A percentile compares a stretch with the other conserved stretches of the same genome.
Conservation (phyloP, 176 grass and related monocot genomes). For the Miscanthus lutarioriparius region DNA sequence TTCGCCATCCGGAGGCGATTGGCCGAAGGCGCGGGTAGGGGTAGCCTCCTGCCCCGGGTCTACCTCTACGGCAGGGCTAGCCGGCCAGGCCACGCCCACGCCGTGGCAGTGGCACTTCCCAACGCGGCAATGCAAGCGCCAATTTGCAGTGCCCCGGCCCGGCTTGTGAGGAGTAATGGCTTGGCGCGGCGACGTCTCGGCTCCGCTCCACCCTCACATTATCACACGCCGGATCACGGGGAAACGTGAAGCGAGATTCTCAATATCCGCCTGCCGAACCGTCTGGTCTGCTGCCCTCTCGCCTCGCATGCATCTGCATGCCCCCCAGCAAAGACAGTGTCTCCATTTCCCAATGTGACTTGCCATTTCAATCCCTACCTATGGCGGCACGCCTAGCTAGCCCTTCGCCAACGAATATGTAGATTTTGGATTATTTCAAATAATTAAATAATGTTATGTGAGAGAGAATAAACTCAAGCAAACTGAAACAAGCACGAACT, state of each 20-base stretch:
- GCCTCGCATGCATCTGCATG: slow-evolving; percentile 26
- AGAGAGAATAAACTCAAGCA: no score
- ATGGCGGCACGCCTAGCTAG: slow-evolving; percentile 27
- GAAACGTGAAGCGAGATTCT: slow-evolving; percentile 52
- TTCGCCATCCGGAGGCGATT: slow-evolving; percentile 25
- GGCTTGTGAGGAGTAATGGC: slow-evolving; percentile 28
- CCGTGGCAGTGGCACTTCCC: slow-evolving; percentile 32
- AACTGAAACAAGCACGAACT: no score
- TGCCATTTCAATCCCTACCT: slow-evolving; percentile 50
- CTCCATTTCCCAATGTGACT: slow-evolving; percentile 45
- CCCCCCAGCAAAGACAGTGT: slow-evolving; percentile 11
- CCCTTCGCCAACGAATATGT: not conserved
- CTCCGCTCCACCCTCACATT: not conserved
- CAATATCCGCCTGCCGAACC: slow-evolving; percentile 41
- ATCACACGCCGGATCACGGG: not conserved
- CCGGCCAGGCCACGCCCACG: not conserved
- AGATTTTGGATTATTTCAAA: no score
- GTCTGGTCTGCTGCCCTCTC: slow-evolving; percentile 47
- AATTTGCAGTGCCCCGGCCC: slow-evolving; percentile 33
- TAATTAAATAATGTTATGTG: no score
- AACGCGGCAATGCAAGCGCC: slow-evolving; percentile 37
- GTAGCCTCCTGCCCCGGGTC: not conserved
- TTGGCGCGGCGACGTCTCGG: slow-evolving; percentile 19
- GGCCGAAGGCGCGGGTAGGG: not conserved
- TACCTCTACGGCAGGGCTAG: no score